These are phyloP conservation scores for peach (Prunus persica) DNA, from an alignment of 306 rosid genomes.

Conservation along the genomic window Prunus_persica_NCBIv2 NC_034015.1:12076001-12076500, in stretches of 20 bases:
- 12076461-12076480: neutral
- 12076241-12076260: conserved; percentile 34
- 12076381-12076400: conserved; percentile 41
- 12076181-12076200: conserved; percentile 41
- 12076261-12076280: conserved; percentile 24
- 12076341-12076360: conserved; percentile 38
- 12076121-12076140: conserved; percentile 43
- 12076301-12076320: conserved; percentile 56
- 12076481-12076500: neutral
- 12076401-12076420: conserved; percentile 47
- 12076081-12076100: conserved; percentile 38
- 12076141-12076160: conserved; percentile 61
- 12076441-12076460: conserved; percentile 18
- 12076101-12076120: conserved; percentile 51
- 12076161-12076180: conserved; percentile 44
- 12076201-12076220: conserved; percentile 49
- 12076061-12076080: conserved; percentile 33
- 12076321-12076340: conserved; percentile 44
- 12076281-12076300: conserved; percentile 48
- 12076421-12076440: conserved; percentile 39
- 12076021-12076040: neutral
- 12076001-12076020: neutral
- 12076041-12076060: neutral
- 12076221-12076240: conserved; percentile 37
- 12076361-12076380: conserved; percentile 51